Conservation (phyloP, 495 filamentous ascomycete genomes). For the Xylaria bambusicola region DNA sequence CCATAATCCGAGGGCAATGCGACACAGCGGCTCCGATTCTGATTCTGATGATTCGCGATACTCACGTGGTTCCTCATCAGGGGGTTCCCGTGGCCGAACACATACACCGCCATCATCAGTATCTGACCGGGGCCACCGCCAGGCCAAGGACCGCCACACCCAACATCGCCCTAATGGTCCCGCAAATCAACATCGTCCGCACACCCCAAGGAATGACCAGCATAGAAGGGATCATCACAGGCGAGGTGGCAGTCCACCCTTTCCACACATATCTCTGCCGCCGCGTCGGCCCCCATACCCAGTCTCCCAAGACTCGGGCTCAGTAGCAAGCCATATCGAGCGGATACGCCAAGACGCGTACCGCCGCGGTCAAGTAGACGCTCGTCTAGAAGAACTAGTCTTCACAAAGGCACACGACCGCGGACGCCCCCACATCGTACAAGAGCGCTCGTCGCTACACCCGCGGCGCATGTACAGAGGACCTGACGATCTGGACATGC, state of each 20-base stretch:
- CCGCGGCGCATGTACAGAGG: not conserved
- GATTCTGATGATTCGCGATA: slow-evolving; percentile 6
- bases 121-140: no score
- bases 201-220: not conserved
- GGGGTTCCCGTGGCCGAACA: not conserved
- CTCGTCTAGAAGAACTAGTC: slow-evolving; percentile 17
- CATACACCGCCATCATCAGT: not conserved
- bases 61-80: not conserved
- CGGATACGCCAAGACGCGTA: slow-evolving; percentile 23
- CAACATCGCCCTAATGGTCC: not conserved
- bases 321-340: slow-evolving; percentile 15
- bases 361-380: slow-evolving; percentile 16
- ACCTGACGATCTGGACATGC: not conserved
- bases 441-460: not conserved
- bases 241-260: not conserved
- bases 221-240: not conserved
- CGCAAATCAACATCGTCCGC: not conserved
- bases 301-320: not conserved
- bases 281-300: not conserved
- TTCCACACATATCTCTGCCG: not conserved
- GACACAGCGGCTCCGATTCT: not conserved
- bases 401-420: not conserved
- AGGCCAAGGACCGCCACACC: not conserved
- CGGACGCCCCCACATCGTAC: slow-evolving; percentile 16
- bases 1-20: not conserved